Conservation (phyloP, 2,329 filamentous ascomycete genomes). For the Aspergillus pseudoviridinutans region DNA sequence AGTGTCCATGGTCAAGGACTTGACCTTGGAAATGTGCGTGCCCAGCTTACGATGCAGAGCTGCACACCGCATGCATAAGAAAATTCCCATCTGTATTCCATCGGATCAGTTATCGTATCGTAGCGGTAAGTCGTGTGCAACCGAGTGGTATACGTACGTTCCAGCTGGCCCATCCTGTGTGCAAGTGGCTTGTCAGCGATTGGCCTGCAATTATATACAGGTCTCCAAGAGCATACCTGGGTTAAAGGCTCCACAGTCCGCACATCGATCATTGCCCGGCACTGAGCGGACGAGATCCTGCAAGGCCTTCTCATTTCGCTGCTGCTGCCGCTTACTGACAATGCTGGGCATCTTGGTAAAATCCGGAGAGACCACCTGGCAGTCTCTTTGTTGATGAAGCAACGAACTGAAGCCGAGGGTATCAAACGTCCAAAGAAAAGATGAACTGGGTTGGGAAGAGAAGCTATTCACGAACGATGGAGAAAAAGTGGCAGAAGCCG, state of each 20-base stretch:
- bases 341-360: constrained; percentile 60
- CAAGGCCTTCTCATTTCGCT: constrained; percentile 87
- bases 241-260: constrained; percentile 87
- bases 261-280: constrained; percentile 87
- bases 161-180: constrained; percentile 88
- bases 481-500: constrained; percentile 9
- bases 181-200: constrained; percentile 8
- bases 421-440: constrained; percentile 11
- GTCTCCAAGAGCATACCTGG: constrained; percentile 61
- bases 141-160: constrained; percentile 60
- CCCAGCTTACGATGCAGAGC: constrained; percentile 93
- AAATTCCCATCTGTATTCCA: constrained; percentile 71
- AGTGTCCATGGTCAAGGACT: constrained; percentile 96
- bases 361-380: not conserved
- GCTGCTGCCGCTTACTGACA: constrained; percentile 94
- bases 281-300: constrained; percentile 83
- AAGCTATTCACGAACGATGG: constrained; percentile 6
- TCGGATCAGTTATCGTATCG: constrained; percentile 10
- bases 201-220: not conserved
- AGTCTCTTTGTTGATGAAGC: not conserved
- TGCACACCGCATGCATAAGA: constrained; percentile 96
- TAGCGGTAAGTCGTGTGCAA: constrained; percentile 1
- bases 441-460: not conserved
- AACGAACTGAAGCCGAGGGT: constrained; percentile 9
- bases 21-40: constrained; percentile 97